These are phyloP conservation scores for Copromyces sp. DNA, from an alignment of 495 filamentous ascomycete species.

Conservation along the genomic window DNA sequence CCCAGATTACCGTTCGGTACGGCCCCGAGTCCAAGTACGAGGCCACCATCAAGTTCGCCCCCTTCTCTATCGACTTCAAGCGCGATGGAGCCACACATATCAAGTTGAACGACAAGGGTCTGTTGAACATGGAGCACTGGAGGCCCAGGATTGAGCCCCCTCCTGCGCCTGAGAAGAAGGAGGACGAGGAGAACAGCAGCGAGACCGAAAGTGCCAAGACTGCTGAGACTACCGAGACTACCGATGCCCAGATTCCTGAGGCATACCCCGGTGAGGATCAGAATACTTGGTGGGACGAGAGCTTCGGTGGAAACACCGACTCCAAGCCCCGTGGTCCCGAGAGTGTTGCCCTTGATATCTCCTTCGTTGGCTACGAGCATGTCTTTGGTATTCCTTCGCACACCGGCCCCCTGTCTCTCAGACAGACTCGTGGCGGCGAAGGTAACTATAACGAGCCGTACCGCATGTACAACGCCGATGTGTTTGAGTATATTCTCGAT, in stretches of 20 bases:
- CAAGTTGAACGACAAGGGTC: constrained; percentile 74
- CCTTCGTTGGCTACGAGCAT: constrained; percentile 82
- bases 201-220: background rate
- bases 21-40: constrained; percentile 67
- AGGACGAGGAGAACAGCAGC: constrained; percentile 29
- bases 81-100: constrained; percentile 74
- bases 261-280: constrained; percentile 47
- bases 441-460: constrained; percentile 88
- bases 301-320: constrained; percentile 89
- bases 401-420: constrained; percentile 75
- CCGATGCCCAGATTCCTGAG: background rate
- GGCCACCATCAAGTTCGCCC: constrained; percentile 69
- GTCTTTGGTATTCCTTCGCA: constrained; percentile 95
- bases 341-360: constrained; percentile 81
- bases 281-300: constrained; percentile 94
- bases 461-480: constrained; percentile 88
- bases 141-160: constrained; percentile 69
- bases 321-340: constrained; percentile 83
- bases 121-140: constrained; percentile 95
- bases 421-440: constrained; percentile 77
- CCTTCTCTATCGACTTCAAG: constrained; percentile 78
- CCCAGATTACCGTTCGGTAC: constrained; percentile 67
- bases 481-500: constrained; percentile 94
- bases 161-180: constrained; percentile 40
- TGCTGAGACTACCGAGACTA: background rate